phyloP scores from a whole-genome alignment of 164 flowering plant genomes.

The Umbilicus rupestris region DNA sequence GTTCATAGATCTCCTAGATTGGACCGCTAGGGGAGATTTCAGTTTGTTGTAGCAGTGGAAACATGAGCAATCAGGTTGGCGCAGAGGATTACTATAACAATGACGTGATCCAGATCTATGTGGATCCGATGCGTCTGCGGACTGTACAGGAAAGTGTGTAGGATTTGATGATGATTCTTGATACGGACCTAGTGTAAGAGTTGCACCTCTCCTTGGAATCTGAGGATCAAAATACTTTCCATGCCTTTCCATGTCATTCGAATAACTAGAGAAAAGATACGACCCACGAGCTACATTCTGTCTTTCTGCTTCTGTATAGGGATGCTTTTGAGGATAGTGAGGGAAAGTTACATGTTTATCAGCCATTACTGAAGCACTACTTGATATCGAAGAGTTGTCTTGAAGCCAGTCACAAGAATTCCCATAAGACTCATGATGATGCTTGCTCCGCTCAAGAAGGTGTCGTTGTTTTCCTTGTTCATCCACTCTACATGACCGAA shows the following conservation, averaged over 20 bases:
- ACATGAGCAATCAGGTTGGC: conserved; percentile 58
- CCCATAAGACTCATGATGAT: conserved; percentile 30
- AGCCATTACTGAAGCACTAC: conserved; percentile 21
- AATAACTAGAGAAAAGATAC: conserved; percentile 31
- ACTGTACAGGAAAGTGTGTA: conserved; percentile 30
- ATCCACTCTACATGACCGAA: conserved; percentile 34
- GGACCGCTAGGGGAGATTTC: conserved; percentile 17
- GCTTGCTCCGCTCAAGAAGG: conserved; percentile 27
- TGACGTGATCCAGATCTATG: conserved; percentile 26
- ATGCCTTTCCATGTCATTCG: conserved; percentile 31
- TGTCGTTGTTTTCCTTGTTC: conserved; percentile 38
- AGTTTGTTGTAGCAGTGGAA: conserved; percentile 38
- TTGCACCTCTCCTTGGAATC: conserved; percentile 21
- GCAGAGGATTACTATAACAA: conserved; percentile 27
- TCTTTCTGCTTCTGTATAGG: conserved; percentile 19
- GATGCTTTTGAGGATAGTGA: conserved; percentile 14
- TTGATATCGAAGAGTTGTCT: conserved; percentile 21
- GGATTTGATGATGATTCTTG: conserved; percentile 17
- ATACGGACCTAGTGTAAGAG: conserved; percentile 20
- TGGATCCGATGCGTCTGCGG: conserved; percentile 19
- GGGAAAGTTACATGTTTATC: conserved; percentile 10
- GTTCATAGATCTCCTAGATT: background rate
- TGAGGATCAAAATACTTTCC: conserved; percentile 31
- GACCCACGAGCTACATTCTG: conserved; percentile 25
- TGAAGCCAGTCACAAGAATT: conserved; percentile 15